Evolutionary conservation across 305 asterid species (phyloP).

Genomic region (Solanum aculeatissimum): DNA sequence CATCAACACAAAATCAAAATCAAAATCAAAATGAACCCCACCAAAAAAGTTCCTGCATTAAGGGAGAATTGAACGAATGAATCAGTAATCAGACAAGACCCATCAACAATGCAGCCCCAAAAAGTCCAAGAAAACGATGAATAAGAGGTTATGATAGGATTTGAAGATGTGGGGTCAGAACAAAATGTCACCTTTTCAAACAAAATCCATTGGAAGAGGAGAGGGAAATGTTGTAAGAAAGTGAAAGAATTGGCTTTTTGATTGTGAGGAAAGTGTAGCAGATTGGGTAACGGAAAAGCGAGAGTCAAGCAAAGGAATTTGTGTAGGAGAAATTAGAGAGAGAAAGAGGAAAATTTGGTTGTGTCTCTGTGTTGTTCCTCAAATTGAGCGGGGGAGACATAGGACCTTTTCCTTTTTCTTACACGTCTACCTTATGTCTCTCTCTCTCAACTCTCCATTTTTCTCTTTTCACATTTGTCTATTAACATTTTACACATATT

Average conservation of each 20-base stretch:
- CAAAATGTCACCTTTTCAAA: not conserved
- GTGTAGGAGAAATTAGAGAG: conserved; percentile 6
- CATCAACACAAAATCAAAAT: not conserved
- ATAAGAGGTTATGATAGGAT: not conserved
- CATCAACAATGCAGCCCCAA: not conserved
- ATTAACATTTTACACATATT: not conserved
- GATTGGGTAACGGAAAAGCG: conserved; percentile 25
- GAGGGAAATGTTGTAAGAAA: not conserved
- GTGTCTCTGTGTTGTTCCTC: not conserved
- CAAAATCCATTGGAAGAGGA: not conserved
- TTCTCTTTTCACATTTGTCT: not conserved
- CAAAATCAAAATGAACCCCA: not conserved
- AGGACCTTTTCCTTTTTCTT: not conserved
- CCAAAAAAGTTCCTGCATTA: not conserved
- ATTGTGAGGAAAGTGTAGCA: not conserved
- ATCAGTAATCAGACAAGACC: not conserved
- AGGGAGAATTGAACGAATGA: not conserved
- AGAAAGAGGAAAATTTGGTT: not conserved
- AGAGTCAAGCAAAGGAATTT: conserved; percentile 22
- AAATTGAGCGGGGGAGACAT: not conserved
- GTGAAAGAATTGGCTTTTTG: not conserved
- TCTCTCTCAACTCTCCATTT: not conserved
- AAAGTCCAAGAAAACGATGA: not conserved
- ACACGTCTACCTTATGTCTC: not conserved
- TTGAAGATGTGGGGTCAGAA: not conserved